These are phyloP conservation scores for Diospyros kaki DNA, from an alignment of 148 eudicot species.

Conservation along the genomic window DNA sequence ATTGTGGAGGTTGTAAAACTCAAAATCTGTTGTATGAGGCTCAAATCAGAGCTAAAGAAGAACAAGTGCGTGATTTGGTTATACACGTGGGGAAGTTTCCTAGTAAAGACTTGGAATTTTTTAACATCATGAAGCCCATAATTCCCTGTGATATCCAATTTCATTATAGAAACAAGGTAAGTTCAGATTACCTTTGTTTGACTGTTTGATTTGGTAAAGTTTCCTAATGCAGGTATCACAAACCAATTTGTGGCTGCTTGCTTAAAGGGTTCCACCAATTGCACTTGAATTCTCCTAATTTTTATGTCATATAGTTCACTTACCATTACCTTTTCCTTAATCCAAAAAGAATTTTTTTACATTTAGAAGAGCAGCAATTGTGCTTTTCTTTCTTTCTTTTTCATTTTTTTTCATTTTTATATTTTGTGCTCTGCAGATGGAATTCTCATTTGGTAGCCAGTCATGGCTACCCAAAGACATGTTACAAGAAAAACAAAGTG, in stretches of 20 bases:
- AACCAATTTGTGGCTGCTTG: too few species aligned
- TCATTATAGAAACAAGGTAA: conserved; percentile 92
- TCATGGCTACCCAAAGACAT: conserved; percentile 70
- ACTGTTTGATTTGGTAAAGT: not conserved
- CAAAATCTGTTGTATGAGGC: conserved; percentile 85
- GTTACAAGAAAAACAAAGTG: conserved; percentile 36
- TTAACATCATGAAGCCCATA: conserved; percentile 66
- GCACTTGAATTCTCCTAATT: too few species aligned
- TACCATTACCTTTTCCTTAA: not conserved
- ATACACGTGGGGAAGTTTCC: conserved; percentile 80
- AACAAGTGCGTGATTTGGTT: conserved; percentile 77
- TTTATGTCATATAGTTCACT: not conserved
- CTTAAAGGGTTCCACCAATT: too few species aligned
- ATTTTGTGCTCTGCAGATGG: conserved; percentile 55
- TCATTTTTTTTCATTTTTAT: too few species aligned
- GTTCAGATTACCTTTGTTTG: not conserved
- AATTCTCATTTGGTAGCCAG: conserved; percentile 74
- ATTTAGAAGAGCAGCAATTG: too few species aligned
- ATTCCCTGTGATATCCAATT: conserved; percentile 87
- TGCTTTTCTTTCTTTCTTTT: conserved; percentile 10
- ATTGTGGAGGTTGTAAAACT: conserved; percentile 97
- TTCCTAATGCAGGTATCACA: not conserved
- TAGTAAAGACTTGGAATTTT: conserved; percentile 39
- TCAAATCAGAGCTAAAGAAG: conserved; percentile 80
- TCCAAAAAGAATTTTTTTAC: too few species aligned